phyloP scores from a whole-genome alignment of 1,139 yeast species.

The Pichia sp. region DNA sequence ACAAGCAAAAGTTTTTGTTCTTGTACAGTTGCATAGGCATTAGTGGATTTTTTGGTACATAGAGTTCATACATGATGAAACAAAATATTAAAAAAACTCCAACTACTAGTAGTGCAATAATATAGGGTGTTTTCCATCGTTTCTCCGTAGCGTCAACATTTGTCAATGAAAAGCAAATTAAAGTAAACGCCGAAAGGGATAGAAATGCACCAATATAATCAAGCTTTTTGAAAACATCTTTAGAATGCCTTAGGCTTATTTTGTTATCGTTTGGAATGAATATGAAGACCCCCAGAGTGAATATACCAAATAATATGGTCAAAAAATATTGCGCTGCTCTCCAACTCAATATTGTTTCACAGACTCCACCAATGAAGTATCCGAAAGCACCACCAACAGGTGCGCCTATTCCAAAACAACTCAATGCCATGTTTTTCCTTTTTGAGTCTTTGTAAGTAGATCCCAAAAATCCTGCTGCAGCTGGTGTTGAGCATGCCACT shows the following conservation, averaged over 20 bases:
- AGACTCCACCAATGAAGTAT: slow-evolving; percentile 35
- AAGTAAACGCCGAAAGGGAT: slow-evolving; percentile 32
- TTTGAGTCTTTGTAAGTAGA: slow-evolving; percentile 32
- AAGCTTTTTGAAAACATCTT: slow-evolving; percentile 23
- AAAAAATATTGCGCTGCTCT: slow-evolving; percentile 34
- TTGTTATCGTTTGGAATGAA: slow-evolving; percentile 29
- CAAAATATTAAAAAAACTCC: slow-evolving; percentile 31
- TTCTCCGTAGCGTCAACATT: slow-evolving; percentile 33
- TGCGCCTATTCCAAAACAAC: slow-evolving; percentile 39
- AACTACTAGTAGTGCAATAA: slow-evolving; percentile 35
- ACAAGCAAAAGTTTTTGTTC: slow-evolving; percentile 31
- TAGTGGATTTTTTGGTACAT: slow-evolving; percentile 34
- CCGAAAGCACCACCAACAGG: slow-evolving; percentile 40
- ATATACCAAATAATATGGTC: slow-evolving; percentile 30
- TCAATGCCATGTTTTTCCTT: slow-evolving; percentile 36
- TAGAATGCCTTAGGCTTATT: slow-evolving; percentile 23
- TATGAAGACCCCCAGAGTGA: slow-evolving; percentile 26
- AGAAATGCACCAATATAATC: slow-evolving; percentile 37
- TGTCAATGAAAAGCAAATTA: slow-evolving; percentile 37
- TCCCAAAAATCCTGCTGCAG: slow-evolving; percentile 39
- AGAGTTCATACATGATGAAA: slow-evolving; percentile 34
- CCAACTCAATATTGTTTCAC: slow-evolving; percentile 34
- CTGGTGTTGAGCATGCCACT: slow-evolving; percentile 37
- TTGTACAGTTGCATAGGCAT: slow-evolving; percentile 39
- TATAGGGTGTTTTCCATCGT: slow-evolving; percentile 42